A percentile compares a stretch with the other conserved stretches of the same genome.
Conservation (phyloP, 2,329 filamentous ascomycete genomes). For the Phaeosphaeria sp. region DNA sequence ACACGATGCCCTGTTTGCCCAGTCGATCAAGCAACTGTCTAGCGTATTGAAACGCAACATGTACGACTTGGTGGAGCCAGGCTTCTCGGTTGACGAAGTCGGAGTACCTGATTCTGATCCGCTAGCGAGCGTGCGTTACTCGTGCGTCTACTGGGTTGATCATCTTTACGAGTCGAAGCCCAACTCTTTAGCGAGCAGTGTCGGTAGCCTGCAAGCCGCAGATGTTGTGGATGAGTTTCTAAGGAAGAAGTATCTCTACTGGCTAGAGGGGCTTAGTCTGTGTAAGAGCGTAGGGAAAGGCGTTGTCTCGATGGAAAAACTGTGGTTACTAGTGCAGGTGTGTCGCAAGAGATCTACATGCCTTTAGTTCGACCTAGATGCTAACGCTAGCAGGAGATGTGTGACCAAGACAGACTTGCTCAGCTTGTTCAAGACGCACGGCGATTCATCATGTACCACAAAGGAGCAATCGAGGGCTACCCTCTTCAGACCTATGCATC, state of each 20-base stretch:
- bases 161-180: conserved; percentile 34
- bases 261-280: too few species aligned
- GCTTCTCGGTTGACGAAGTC: conserved; percentile 23
- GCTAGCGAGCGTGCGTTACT: conserved; percentile 29
- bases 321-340: conserved; percentile 6
- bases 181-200: background rate
- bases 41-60: conserved; percentile 31
- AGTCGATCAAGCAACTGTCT: conserved; percentile 40
- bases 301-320: conserved; percentile 11
- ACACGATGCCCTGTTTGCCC: conserved; percentile 19
- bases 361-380: background rate
- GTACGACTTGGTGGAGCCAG: conserved; percentile 22
- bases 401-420: conserved; percentile 1
- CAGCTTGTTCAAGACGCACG: conserved; percentile 19
- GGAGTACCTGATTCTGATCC: conserved; percentile 29
- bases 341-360: background rate
- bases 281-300: conserved; percentile 12
- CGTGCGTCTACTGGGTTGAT: too few species aligned
- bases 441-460: conserved; percentile 32
- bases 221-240: conserved; percentile 10
- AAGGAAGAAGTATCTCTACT: conserved; percentile 13
- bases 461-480: conserved; percentile 20
- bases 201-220: conserved; percentile 1
- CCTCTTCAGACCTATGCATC: conserved; percentile 34
- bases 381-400: conserved; percentile 1